phyloP scores from a whole-genome alignment of 768 basidiomycete species.

The Trametopsis cervina region DNA sequence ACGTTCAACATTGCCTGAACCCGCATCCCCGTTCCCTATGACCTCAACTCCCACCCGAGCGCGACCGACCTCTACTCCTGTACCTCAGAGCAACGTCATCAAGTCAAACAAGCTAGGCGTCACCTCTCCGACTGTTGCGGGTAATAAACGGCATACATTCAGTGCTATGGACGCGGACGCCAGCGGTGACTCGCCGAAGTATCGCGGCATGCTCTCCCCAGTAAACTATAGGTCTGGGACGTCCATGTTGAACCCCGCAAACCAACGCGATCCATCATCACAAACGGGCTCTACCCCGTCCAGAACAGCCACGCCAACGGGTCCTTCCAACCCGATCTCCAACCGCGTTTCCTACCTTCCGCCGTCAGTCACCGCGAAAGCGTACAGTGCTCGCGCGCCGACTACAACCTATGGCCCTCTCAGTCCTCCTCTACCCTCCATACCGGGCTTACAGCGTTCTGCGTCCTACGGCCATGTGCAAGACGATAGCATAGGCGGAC shows the following conservation, averaged over 20 bases:
- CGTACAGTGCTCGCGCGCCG: slow-evolving; percentile 27
- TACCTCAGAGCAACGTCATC: slow-evolving; percentile 16
- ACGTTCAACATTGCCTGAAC: slow-evolving; percentile 31
- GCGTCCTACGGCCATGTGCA: slow-evolving; percentile 8
- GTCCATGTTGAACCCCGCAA: slow-evolving; percentile 24
- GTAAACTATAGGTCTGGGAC: slow-evolving; percentile 26
- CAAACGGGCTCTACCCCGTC: slow-evolving; percentile 9
- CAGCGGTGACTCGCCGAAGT: slow-evolving; percentile 17
- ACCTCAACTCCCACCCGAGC: slow-evolving; percentile 6
- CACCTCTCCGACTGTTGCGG: slow-evolving; percentile 33
- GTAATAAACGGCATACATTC: slow-evolving; percentile 52
- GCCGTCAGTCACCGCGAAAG: slow-evolving; percentile 30
- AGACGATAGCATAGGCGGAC: slow-evolving; percentile 14
- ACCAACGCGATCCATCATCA: slow-evolving; percentile 15
- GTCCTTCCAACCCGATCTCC: slow-evolving; percentile 3
- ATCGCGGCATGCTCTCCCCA: slow-evolving; percentile 12
- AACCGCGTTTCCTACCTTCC: slow-evolving; percentile 22
- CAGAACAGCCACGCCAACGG: slow-evolving; percentile 6
- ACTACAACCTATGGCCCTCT: slow-evolving; percentile 48
- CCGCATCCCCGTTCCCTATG: slow-evolving; percentile 71
- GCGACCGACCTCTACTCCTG: slow-evolving; percentile 2
- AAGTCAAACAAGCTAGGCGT: slow-evolving; percentile 27
- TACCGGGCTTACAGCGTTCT: slow-evolving; percentile 10
- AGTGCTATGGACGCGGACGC: slow-evolving; percentile 28
- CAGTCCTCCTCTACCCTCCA: slow-evolving; percentile 17